Evolutionary conservation across 768 basidiomycete genomes (phyloP).

Genomic region (Inosperma sp.): DNA sequence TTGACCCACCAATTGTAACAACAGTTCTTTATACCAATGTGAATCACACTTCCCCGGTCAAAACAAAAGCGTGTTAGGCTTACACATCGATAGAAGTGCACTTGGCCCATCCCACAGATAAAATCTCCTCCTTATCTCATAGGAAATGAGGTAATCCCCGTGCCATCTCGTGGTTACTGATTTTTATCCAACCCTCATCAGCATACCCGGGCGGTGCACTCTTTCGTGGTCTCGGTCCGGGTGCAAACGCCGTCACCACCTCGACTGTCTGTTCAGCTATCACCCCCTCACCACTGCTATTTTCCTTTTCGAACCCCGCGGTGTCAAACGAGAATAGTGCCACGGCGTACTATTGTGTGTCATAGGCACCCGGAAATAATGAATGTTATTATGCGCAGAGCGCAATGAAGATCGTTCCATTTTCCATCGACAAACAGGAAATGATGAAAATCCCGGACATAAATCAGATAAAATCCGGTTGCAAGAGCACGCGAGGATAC

Average conservation of each 20-base stretch:
- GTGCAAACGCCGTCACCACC: conserved; percentile 30
- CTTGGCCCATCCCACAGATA: no score
- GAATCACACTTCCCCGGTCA: no score
- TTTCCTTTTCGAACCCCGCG: conserved; percentile 27
- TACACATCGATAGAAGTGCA: neutral
- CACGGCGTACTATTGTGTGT: conserved; percentile 32
- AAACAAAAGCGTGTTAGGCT: neutral
- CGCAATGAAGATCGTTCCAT: neutral
- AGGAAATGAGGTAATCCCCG: no score
- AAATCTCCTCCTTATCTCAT: no score
- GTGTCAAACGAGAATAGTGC: conserved; percentile 36
- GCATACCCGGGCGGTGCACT: conserved; percentile 29
- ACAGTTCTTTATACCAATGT: neutral
- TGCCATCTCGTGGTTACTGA: neutral
- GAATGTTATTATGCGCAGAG: neutral
- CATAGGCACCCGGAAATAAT: neutral
- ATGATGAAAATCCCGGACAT: conserved; percentile 2
- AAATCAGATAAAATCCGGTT: neutral
- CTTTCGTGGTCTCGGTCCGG: conserved; percentile 27
- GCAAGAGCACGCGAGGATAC: conserved; percentile 2
- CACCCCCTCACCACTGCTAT: neutral
- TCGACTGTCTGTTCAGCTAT: conserved; percentile 27
- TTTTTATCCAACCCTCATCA: neutral
- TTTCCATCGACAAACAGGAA: neutral
- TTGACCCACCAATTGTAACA: neutral